These are phyloP conservation scores for Verticillium nubilum DNA, from an alignment of 2,329 filamentous ascomycete genomes.

Conservation along the genomic window DNA sequence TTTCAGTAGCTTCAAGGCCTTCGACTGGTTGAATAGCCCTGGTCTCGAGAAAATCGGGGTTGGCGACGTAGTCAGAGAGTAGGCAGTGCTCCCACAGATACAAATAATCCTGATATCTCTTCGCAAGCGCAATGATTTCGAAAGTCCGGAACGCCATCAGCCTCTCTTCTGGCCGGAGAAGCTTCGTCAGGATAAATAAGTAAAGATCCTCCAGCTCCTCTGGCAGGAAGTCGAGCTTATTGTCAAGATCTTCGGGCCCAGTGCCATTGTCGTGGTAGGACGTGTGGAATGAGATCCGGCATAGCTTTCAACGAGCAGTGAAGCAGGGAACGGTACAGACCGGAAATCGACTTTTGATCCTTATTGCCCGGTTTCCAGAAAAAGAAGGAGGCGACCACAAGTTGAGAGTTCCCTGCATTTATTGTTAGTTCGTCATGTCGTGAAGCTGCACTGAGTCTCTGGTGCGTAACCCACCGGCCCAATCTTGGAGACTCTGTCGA, in stretches of 20 bases:
- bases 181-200: not conserved
- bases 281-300: not conserved
- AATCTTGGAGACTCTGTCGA: not conserved
- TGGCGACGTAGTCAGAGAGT: not conserved
- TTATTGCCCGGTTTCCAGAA: constrained; percentile 18
- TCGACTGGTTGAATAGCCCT: not conserved
- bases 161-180: not conserved
- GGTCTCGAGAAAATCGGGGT: not conserved
- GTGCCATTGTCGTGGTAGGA: not conserved
- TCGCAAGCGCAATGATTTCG: not conserved
- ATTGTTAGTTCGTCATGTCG: not conserved
- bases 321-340: constrained; percentile 15
- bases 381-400: constrained; percentile 17
- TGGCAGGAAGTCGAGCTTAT: not conserved
- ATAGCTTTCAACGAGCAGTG: constrained; percentile 6
- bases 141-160: not conserved
- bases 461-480: not conserved
- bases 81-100: not conserved
- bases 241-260: not conserved
- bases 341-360: constrained; percentile 12
- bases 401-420: not conserved
- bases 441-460: too few species aligned
- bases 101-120: not conserved
- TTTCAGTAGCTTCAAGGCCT: too few species aligned
- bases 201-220: not conserved